A percentile compares a stretch with the other conserved stretches of the same genome.
Evolutionary conservation across 352 stramenopile genomes (phyloP).

Genomic region (Pythium periplocum): DNA sequence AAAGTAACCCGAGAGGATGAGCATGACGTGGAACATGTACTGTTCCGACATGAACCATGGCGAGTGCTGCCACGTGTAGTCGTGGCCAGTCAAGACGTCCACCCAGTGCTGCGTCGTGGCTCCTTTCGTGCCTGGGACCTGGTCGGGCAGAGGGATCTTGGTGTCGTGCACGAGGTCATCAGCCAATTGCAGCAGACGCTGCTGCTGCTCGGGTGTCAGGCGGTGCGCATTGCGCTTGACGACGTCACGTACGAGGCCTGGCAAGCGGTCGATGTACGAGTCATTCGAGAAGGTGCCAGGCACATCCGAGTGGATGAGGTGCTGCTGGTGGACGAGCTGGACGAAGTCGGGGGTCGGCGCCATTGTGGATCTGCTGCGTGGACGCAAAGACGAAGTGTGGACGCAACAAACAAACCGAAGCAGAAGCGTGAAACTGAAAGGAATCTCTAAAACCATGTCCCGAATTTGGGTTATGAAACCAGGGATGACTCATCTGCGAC

Average conservation of each 20-base stretch:
- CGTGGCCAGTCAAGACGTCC: constrained; percentile 27
- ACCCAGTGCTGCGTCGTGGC: constrained; percentile 44
- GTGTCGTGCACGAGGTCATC: constrained; percentile 38
- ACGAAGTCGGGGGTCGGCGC: constrained; percentile 39
- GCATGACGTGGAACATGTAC: constrained; percentile 70
- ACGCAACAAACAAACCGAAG: no score
- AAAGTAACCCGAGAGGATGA: constrained; percentile 61
- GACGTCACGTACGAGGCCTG: constrained; percentile 51
- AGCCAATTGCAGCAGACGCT: constrained; percentile 34
- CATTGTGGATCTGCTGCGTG: constrained; percentile 14
- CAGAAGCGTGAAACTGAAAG: no score
- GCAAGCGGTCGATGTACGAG: constrained; percentile 53
- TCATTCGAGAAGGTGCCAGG: constrained; percentile 61
- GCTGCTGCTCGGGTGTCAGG: constrained; percentile 29
- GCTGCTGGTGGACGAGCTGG: constrained; percentile 24
- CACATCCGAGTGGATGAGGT: constrained; percentile 42
- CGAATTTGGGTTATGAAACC: no score
- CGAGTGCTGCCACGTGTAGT: constrained; percentile 67
- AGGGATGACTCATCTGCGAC: no score
- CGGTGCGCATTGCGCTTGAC: constrained; percentile 36
- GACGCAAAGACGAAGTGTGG: no score
- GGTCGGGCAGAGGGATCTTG: constrained; percentile 35
- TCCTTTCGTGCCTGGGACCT: constrained; percentile 32
- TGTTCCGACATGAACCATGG: constrained; percentile 72
- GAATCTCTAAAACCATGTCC: no score